These are phyloP conservation scores for Ustilago shanxiensis DNA, from an alignment of 1,284 basidiomycete species.

Conservation along the genomic window DNA sequence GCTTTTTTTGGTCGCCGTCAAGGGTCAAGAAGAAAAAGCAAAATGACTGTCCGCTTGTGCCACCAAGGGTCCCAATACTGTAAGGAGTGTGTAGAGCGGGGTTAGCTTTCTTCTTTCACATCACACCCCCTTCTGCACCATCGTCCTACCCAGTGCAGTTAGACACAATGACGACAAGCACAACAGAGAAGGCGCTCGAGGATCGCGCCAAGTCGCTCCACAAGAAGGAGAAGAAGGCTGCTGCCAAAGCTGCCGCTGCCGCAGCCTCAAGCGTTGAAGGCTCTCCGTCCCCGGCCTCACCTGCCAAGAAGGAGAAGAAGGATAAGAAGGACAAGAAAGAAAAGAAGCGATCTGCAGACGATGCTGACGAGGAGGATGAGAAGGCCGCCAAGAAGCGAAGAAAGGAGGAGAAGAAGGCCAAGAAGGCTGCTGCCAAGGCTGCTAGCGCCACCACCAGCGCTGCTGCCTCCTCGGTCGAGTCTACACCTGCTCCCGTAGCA, in stretches of 20 bases:
- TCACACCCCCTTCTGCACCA: constrained; percentile 7
- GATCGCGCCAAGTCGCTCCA: constrained; percentile 54
- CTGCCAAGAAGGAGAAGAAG: constrained; percentile 68
- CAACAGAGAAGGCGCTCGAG: constrained; percentile 48
- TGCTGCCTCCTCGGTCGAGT: constrained; percentile 27
- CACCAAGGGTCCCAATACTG: neutral
- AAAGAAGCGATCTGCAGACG: constrained; percentile 48
- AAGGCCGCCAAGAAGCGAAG: constrained; percentile 70
- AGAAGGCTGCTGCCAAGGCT: constrained; percentile 49
- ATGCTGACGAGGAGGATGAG: constrained; percentile 31
- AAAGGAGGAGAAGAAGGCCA: constrained; percentile 62
- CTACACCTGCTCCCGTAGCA: constrained; percentile 52
- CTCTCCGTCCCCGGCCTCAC: constrained; percentile 37
- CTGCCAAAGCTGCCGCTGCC: constrained; percentile 40
- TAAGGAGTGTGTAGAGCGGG: too few species aligned
- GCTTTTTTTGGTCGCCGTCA: constrained; percentile 2
- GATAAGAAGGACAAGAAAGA: constrained; percentile 64
- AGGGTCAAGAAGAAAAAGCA: constrained; percentile 10
- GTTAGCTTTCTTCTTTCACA: neutral
- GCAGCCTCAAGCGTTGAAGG: constrained; percentile 20
- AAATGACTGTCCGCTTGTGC: neutral
- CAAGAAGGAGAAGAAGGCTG: constrained; percentile 69
- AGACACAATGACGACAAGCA: constrained; percentile 32
- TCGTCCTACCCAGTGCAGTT: constrained; percentile 3
- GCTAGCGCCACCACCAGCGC: constrained; percentile 13